phyloP scores from a whole-genome alignment of 129 eudicot genomes.

The Kitagawia praeruptora region DNA sequence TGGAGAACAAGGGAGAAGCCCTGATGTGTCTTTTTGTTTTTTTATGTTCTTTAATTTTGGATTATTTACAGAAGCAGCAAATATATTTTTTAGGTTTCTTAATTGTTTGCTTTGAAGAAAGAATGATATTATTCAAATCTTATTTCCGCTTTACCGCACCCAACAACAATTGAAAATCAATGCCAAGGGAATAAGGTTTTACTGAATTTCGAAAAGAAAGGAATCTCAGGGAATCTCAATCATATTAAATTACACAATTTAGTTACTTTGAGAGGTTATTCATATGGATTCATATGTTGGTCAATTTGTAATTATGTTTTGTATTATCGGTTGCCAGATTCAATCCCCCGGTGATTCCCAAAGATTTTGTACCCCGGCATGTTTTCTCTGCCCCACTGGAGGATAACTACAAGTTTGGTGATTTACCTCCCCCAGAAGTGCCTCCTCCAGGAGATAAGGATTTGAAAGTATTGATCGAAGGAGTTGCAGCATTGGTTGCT shows the following conservation, averaged over 20 bases:
- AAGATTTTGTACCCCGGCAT: slow-evolving; percentile 72
- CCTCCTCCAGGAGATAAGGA: slow-evolving; percentile 78
- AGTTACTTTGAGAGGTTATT: not conserved
- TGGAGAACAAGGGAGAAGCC: not conserved
- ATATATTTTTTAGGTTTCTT: not conserved
- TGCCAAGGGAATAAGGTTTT: not conserved
- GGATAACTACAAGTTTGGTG: slow-evolving; percentile 24
- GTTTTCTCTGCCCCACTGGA: slow-evolving; percentile 56
- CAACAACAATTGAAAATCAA: not conserved
- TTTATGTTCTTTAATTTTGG: not conserved
- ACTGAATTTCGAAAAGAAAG: not conserved
- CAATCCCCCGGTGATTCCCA: slow-evolving; percentile 82
- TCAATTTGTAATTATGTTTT: not conserved
- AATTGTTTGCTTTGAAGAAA: not conserved
- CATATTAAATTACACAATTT: not conserved
- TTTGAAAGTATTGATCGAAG: slow-evolving; percentile 70
- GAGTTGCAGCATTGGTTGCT: slow-evolving; percentile 90
- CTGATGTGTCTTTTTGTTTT: not conserved
- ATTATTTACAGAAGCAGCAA: not conserved
- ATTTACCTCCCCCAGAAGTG: slow-evolving; percentile 63
- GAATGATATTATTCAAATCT: not conserved
- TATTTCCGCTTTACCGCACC: not conserved
- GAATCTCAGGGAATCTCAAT: not conserved
- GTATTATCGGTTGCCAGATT: slow-evolving; percentile 40
- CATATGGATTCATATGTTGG: not conserved